phyloP scores from a whole-genome alignment of 805 yeast genomes.

The Kodamaea hsintzibuensis region DNA sequence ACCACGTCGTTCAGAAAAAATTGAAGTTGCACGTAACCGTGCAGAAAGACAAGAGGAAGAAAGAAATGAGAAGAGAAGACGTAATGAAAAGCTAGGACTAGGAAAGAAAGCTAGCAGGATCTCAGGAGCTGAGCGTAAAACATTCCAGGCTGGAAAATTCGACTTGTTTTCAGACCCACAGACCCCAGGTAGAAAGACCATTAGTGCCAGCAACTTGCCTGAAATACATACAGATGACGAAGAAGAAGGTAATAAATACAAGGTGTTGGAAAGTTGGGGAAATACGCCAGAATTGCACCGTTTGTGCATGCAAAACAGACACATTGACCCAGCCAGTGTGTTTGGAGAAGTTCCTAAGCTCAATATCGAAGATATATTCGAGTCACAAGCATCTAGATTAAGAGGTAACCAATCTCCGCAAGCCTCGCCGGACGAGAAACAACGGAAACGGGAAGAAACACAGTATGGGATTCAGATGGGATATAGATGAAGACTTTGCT shows the following conservation, averaged over 20 bases:
- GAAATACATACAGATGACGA: conserved; percentile 45
- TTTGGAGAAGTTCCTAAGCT: conserved; percentile 77
- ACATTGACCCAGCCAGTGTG: conserved; percentile 62
- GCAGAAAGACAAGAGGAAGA: not conserved
- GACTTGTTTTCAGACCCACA: conserved; percentile 4
- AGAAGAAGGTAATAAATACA: conserved; percentile 20
- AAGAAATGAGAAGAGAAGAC: not conserved
- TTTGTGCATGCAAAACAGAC: conserved; percentile 26
- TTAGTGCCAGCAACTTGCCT: conserved; percentile 30
- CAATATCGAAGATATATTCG: conserved; percentile 69
- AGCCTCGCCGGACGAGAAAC: conserved; percentile 36
- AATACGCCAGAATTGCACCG: conserved; percentile 36
- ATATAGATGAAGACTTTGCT: conserved; percentile 21
- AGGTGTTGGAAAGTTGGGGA: conserved; percentile 39
- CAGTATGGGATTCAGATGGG: conserved; percentile 51
- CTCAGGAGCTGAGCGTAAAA: conserved; percentile 6
- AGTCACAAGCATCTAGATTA: conserved; percentile 48
- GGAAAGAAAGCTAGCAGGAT: conserved; percentile 14
- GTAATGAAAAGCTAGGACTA: conserved; percentile 4
- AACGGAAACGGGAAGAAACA: conserved; percentile 46
- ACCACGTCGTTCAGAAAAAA: not conserved
- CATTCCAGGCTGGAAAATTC: not conserved
- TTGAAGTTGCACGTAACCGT: not conserved
- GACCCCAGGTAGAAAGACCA: conserved; percentile 4
- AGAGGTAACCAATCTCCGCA: conserved; percentile 56